Evolutionary conservation across 2,329 filamentous ascomycete genomes (phyloP).

Genomic region (Colletotrichum sp.): DNA sequence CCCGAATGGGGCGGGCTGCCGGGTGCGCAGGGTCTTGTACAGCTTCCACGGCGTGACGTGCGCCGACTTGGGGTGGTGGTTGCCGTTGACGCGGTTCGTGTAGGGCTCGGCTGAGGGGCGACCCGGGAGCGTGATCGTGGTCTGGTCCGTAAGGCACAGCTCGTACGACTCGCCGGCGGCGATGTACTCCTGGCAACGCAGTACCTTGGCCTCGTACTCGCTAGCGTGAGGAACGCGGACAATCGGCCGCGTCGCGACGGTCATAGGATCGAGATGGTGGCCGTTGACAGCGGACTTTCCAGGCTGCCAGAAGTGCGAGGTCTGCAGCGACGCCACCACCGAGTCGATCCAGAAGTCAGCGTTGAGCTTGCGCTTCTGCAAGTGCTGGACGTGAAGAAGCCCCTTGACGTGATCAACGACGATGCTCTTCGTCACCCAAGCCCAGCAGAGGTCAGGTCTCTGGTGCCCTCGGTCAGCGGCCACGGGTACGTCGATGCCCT

Average conservation of each 20-base stretch:
- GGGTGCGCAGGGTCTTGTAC: conserved; percentile 71
- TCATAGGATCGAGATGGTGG: background rate
- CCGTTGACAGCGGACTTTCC: conserved; percentile 1
- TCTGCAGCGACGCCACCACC: conserved; percentile 32
- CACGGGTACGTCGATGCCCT: conserved; percentile 55
- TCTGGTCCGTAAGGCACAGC: conserved; percentile 81
- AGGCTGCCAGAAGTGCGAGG: conserved; percentile 35
- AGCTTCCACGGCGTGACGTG: conserved; percentile 65
- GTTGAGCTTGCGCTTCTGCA: conserved; percentile 37
- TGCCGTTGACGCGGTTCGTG: background rate
- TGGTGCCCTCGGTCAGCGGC: conserved; percentile 37
- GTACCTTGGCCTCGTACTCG: conserved; percentile 71
- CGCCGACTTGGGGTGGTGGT: conserved; percentile 23
- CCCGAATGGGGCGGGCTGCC: conserved; percentile 84
- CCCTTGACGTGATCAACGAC: conserved; percentile 75
- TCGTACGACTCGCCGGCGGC: conserved; percentile 84
- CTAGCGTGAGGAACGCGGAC: conserved; percentile 46
- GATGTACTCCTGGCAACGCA: conserved; percentile 72
- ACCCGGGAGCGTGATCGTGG: conserved; percentile 57
- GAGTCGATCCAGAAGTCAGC: conserved; percentile 35
- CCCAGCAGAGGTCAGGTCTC: conserved; percentile 75
- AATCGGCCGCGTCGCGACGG: conserved; percentile 13
- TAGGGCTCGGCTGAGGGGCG: background rate
- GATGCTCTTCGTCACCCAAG: conserved; percentile 78
- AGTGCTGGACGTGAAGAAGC: conserved; percentile 70